phyloP scores from a whole-genome alignment of 148 eudicot species.

The Chenopodium berlandieri region DNA sequence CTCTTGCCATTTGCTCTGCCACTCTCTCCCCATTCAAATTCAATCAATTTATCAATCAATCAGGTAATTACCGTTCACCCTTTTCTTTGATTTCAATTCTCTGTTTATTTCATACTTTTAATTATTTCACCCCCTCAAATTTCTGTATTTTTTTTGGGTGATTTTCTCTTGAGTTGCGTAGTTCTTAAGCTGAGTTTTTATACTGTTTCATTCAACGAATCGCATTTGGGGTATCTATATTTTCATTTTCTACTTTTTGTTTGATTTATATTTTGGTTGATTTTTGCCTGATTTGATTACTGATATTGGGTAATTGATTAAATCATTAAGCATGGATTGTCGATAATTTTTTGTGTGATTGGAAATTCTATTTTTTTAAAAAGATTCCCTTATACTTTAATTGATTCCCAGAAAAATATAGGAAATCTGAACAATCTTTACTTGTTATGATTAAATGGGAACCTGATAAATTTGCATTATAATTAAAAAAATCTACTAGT shows the following conservation, averaged over 20 bases:
- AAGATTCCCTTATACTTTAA: not conserved
- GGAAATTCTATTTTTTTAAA: not conserved
- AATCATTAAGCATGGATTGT: not conserved
- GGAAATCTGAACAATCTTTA: not conserved
- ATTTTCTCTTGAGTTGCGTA: not conserved
- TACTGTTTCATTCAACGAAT: not conserved
- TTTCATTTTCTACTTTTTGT: not conserved
- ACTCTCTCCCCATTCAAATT: not conserved
- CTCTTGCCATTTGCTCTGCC: not conserved
- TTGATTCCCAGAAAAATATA: not conserved
- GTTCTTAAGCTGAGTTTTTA: constrained; percentile 8
- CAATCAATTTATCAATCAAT: not conserved
- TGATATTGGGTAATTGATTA: not conserved
- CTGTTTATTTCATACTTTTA: not conserved
- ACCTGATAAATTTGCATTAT: no score
- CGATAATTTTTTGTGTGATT: not conserved
- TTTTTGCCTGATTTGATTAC: not conserved
- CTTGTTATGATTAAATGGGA: not conserved
- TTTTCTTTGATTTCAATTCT: not conserved
- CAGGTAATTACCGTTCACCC: not conserved
- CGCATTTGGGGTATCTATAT: not conserved
- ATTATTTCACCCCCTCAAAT: not conserved
- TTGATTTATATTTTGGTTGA: not conserved
- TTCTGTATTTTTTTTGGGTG: not conserved
- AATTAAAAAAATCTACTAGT: no score